Base-by-base conservation (phyloP, 1,139 yeast genomes). In the Taphrina betulina region DNA sequence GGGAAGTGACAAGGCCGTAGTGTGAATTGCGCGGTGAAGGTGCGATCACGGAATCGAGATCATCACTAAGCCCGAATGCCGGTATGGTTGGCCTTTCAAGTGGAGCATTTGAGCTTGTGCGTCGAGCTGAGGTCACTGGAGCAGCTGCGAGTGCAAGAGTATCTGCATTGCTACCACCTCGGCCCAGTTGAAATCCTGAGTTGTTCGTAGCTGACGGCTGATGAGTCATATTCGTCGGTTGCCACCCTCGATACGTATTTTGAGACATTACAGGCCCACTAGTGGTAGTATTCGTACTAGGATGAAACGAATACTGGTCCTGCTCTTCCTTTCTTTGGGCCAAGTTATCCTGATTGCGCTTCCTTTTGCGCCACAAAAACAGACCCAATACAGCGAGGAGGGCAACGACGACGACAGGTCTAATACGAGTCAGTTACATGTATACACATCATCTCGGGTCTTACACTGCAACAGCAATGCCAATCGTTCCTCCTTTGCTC, bases 221-320 rank as follows among this genome's bases (percentile, higher is more conserved):
- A n/a, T 46, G 29, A 7, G 54, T 33, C 2, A 34, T 36, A 23
- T 50, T 41, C n/a, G 54, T 50, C 14, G 45, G 40, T 16, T 34
- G 40, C 54, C 54, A 50, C 10, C 54, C 54, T 38, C 54, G 34
- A 23, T 50, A 50, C 5, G 46, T 35, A n/a, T 20, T 22, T 12
- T 38, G 46, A 10, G 36, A 40, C 35, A 12, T 31, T 8, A 31
- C 48, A 16, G 48, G 22, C 5, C 26, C 24, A 24, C 29, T 29
- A 12, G 40, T 34, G 7, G 31, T 23, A 14, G 40, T 46, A 16
- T 42, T 54, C n/a, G n/a, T n/a, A 28, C 53, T 56, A 3, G 63
- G 57, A 36, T 57, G 48, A 54, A 48, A 61, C 3, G 56, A 51
- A 56, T 62, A 63, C 44, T 63, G 65, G 19, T 63, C 64, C 3